phyloP scores from a whole-genome alignment of 2,329 filamentous ascomycete species.

The Venturia nashicola region DNA sequence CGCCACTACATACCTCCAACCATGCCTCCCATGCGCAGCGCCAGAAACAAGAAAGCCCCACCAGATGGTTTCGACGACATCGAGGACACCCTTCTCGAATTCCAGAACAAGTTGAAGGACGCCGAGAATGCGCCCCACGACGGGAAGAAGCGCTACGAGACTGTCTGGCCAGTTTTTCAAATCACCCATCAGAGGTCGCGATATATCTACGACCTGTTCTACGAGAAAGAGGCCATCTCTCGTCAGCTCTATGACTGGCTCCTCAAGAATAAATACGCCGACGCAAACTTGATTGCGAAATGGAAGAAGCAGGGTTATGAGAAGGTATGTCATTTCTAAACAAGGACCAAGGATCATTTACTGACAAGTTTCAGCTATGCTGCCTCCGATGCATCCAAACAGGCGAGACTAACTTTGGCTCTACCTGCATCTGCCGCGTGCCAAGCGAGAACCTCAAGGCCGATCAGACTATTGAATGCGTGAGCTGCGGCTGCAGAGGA shows the following conservation, averaged over 20 bases:
- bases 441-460: slow-evolving; percentile 83
- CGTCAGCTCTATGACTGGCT: slow-evolving; percentile 91
- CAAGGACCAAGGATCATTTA: background rate
- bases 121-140: slow-evolving; percentile 78
- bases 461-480: slow-evolving; percentile 80
- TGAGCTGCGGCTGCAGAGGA: slow-evolving; percentile 86
- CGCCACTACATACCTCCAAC: background rate
- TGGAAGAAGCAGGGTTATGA: slow-evolving; percentile 99
- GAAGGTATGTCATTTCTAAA: slow-evolving; percentile 48
- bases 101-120: slow-evolving; percentile 86
- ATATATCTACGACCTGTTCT: slow-evolving; percentile 97
- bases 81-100: slow-evolving; percentile 74
- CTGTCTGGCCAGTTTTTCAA: slow-evolving; percentile 94
- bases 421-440: slow-evolving; percentile 93
- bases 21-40: slow-evolving; percentile 69
- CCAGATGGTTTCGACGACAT: slow-evolving; percentile 81
- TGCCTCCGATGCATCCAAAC: slow-evolving; percentile 94
- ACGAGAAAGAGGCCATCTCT: slow-evolving; percentile 91
- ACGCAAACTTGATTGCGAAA: slow-evolving; percentile 91
- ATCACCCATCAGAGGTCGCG: slow-evolving; percentile 85
- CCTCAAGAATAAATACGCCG: slow-evolving; percentile 91
- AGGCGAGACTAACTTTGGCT: slow-evolving; percentile 99
- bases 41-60: slow-evolving; percentile 67
- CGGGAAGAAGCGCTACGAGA: slow-evolving; percentile 78
- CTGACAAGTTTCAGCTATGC: slow-evolving; percentile 52